phyloP scores from a whole-genome alignment of 2,329 filamentous ascomycete genomes.

The Verticillium zaregamsianum region DNA sequence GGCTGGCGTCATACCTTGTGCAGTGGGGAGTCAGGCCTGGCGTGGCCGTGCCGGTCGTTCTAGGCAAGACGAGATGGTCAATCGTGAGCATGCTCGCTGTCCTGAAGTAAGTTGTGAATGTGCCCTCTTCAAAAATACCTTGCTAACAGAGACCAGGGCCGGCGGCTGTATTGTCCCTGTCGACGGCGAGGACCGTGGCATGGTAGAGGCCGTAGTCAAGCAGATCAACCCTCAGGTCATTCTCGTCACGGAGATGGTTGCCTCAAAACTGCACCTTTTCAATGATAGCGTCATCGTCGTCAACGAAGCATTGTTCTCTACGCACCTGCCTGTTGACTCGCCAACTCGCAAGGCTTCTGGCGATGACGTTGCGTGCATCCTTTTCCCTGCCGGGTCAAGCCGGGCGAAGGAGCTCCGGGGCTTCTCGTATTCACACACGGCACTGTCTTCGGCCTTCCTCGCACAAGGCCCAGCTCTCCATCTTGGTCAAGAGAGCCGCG shows the following conservation, averaged over 20 bases:
- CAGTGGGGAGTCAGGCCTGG: slow-evolving; percentile 46
- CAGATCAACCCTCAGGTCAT: slow-evolving; percentile 39
- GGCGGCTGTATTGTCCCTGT: slow-evolving; percentile 48
- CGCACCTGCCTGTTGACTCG: slow-evolving; percentile 24
- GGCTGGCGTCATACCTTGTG: slow-evolving; percentile 40
- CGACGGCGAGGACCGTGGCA: slow-evolving; percentile 37
- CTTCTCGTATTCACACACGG: slow-evolving; percentile 57
- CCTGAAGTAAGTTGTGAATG: slow-evolving; percentile 49
- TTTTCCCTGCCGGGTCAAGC: slow-evolving; percentile 53
- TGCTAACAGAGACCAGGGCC: slow-evolving; percentile 20
- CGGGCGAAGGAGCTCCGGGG: slow-evolving; percentile 52
- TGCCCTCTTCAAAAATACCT: slow-evolving; percentile 22
- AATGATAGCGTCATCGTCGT: slow-evolving; percentile 36
- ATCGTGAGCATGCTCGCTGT: slow-evolving; percentile 67
- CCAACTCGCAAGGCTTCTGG: slow-evolving; percentile 16
- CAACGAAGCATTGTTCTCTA: slow-evolving; percentile 35
- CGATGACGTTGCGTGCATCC: slow-evolving; percentile 53
- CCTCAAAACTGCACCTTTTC: slow-evolving; percentile 31
- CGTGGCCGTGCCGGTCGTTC: slow-evolving; percentile 59
- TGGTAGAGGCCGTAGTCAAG: slow-evolving; percentile 37
- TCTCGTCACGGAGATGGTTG: slow-evolving; percentile 38
- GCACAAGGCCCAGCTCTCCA: slow-evolving; percentile 46
- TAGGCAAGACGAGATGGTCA: slow-evolving; percentile 66
- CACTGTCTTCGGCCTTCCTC: slow-evolving; percentile 50
- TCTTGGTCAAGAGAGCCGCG: slow-evolving; percentile 47